Conservation (phyloP, 2,329 filamentous ascomycete species). For the Celoporthe dispersa region DNA sequence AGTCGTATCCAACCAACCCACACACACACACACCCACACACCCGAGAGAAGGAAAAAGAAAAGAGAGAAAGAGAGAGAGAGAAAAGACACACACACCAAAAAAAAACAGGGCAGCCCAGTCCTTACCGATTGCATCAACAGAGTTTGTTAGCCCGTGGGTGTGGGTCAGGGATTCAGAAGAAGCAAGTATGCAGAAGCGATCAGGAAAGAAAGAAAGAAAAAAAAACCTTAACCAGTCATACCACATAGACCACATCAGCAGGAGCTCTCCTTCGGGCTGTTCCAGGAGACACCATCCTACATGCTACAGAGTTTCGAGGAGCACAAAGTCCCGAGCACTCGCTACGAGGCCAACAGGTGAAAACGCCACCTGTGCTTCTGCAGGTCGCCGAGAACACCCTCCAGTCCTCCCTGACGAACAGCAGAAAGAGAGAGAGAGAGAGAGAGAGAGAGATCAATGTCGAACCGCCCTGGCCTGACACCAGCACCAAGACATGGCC, state of each 20-base stretch:
- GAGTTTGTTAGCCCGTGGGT: not conserved
- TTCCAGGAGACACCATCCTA: no score
- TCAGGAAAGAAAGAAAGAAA: not conserved
- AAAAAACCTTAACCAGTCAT: not conserved
- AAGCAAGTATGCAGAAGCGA: conserved; percentile 5
- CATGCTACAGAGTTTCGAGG: not conserved
- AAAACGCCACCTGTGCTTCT: conserved; percentile 8
- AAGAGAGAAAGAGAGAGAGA: not conserved
- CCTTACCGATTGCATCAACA: not conserved
- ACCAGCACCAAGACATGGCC: conserved; percentile 8
- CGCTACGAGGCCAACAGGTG: no score
- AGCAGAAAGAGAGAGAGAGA: no score
- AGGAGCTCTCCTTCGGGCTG: not conserved
- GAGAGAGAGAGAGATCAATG: not conserved
- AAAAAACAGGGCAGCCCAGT: not conserved
- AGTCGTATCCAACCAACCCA: not conserved
- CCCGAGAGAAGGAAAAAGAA: not conserved
- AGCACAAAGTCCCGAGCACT: not conserved
- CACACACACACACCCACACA: not conserved
- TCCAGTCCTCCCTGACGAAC: not conserved
- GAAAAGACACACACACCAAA: not conserved
- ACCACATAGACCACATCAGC: no score
- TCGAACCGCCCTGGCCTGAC: not conserved
- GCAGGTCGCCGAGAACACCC: conserved; percentile 9
- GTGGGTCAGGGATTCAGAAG: not conserved